Conservation (phyloP, 2,329 filamentous ascomycete genomes). For the Acrocalymma vagum region DNA sequence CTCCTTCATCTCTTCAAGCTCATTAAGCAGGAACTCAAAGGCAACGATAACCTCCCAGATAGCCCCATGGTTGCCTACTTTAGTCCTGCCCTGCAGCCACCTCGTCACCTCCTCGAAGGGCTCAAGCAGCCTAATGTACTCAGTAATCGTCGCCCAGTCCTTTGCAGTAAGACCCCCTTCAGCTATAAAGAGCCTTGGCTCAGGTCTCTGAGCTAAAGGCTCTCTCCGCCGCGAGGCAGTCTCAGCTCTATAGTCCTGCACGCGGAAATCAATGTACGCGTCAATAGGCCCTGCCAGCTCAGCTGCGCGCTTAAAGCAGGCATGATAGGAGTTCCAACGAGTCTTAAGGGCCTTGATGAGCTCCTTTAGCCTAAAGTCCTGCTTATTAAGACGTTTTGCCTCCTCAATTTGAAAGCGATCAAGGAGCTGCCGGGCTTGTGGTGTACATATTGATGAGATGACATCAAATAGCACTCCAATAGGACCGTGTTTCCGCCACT, state of each 20-base stretch:
- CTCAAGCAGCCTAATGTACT: conserved; percentile 5
- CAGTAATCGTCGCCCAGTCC: conserved; percentile 4
- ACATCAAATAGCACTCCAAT: conserved; percentile 10
- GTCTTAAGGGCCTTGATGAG: conserved; percentile 6
- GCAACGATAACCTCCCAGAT: conserved; percentile 3
- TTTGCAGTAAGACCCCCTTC: background rate
- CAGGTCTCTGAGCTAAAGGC: too few species aligned
- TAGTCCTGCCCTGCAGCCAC: background rate
- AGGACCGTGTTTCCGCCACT: conserved; percentile 7
- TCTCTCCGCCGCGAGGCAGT: background rate
- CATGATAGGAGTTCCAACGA: conserved; percentile 1
- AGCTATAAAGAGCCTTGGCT: conserved; percentile 1
- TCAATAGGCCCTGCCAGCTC: conserved; percentile 1
- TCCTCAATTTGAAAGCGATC: conserved; percentile 4
- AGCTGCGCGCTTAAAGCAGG: background rate
- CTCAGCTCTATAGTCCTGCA: background rate
- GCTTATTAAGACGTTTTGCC: background rate
- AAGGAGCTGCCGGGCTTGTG: conserved; percentile 7
- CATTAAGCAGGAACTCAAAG: conserved; percentile 6
- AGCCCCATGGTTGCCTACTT: conserved; percentile 3
- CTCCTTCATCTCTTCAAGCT: conserved; percentile 5
- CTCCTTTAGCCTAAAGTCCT: background rate
- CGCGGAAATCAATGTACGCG: background rate
- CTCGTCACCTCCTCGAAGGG: conserved; percentile 1
- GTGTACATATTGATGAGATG: conserved; percentile 8